Percentiles rank a stretch among this genome's conserved stretches.
phyloP scores from a whole-genome alignment of 164 flowering plant species.

The Paratinospora sagittata region DNA sequence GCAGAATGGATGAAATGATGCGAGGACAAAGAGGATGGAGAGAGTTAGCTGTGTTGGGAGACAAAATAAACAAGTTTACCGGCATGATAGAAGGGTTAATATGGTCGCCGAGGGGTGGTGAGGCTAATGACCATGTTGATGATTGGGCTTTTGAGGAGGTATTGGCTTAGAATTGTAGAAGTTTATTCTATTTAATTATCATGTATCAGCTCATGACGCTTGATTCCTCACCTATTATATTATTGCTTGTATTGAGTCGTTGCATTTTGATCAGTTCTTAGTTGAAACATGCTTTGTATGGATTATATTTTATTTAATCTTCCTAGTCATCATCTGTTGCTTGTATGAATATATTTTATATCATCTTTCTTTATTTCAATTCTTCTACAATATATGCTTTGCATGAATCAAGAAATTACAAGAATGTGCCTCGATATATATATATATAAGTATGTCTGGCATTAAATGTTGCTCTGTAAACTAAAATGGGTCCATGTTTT shows the following conservation, averaged over 20 bases:
- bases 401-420: background rate
- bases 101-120: slow-evolving; percentile 87
- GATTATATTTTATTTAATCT: too few species aligned
- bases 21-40: slow-evolving; percentile 99
- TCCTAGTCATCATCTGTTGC: too few species aligned
- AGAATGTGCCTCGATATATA: too few species aligned
- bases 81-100: slow-evolving; percentile 97
- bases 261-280: too few species aligned
- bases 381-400: background rate
- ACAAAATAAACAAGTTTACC: slow-evolving; percentile 85
- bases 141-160: slow-evolving; percentile 98
- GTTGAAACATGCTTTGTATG: too few species aligned
- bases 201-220: too few species aligned
- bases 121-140: slow-evolving; percentile 53
- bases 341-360: background rate
- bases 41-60: slow-evolving; percentile 88
- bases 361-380: background rate
- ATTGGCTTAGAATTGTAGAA: background rate
- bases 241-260: too few species aligned
- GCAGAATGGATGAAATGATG: slow-evolving; percentile 99
- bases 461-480: background rate
- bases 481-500: background rate
- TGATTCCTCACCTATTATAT: too few species aligned
- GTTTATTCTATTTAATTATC: too few species aligned
- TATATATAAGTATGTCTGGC: background rate